Percentiles rank a stretch among this genome's conserved stretches.
Conservation (phyloP, 1,284 basidiomycete genomes). For the Trichosporon sp. region DNA sequence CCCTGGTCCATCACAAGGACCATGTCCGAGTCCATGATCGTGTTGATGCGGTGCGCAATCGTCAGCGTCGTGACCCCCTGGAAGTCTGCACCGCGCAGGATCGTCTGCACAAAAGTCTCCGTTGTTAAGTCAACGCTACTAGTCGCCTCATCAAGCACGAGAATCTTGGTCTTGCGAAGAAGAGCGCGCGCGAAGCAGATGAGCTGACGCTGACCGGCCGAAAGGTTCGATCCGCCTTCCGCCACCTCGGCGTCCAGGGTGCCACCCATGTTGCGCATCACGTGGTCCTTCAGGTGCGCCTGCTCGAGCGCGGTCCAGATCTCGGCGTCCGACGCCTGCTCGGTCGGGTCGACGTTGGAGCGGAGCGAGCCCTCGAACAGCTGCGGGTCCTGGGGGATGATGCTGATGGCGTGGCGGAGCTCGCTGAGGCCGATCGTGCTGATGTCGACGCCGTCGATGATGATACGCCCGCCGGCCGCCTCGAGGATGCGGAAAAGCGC, state of each 20-base stretch:
- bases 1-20: conserved; percentile 81
- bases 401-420: conserved; percentile 62
- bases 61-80: conserved; percentile 69
- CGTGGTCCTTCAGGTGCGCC: conserved; percentile 58
- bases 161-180: conserved; percentile 72
- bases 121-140: conserved; percentile 76
- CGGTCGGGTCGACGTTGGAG: conserved; percentile 44
- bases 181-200: conserved; percentile 77
- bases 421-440: conserved; percentile 77
- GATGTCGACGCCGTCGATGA: conserved; percentile 79
- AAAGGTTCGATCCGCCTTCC: conserved; percentile 75
- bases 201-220: conserved; percentile 77
- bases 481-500: conserved; percentile 65
- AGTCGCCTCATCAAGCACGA: conserved; percentile 74
- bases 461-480: conserved; percentile 68
- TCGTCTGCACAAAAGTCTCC: conserved; percentile 60
- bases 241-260: conserved; percentile 69
- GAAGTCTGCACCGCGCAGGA: conserved; percentile 50
- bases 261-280: conserved; percentile 62
- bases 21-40: conserved; percentile 79
- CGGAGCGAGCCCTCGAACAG: conserved; percentile 77
- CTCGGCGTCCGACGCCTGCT: conserved; percentile 63
- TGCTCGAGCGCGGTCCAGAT: conserved; percentile 79
- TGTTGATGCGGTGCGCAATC: conserved; percentile 77
- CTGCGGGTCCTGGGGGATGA: conserved; percentile 80